Evolutionary conservation across 192 early-diverging fungal species (phyloP), one percentile per base, ranked within the genome.

Genomic region (Umbelopsis sp.): DNA sequence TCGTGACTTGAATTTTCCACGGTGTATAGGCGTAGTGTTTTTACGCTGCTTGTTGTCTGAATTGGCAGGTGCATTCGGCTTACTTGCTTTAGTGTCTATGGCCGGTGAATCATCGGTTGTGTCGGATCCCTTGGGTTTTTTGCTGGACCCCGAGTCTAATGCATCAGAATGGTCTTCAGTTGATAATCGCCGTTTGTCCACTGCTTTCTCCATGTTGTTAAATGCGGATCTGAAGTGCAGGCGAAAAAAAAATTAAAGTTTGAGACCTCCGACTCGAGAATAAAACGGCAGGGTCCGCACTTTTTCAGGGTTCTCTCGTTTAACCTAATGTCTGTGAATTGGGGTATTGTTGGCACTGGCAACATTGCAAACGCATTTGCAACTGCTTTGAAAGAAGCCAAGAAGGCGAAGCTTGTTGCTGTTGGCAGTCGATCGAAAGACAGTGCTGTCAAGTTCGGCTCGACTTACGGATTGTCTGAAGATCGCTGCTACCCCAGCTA

Each of bases 281-380:
- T 20, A 49, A 49, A 49, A 49, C 0, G 37, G 37, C 3, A 53
- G 4, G 51, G 22, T 53, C 23, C 33, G 33, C 4, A 11, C 30
- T 20, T 16, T 16, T 27, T 61, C 55, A 25, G 21, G 11, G 6
- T 18, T 27, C 55, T 35, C 30, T 33, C 55, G 25, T 15, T n/a
- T 18, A 30, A 52, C 55, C 55, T 58, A 47, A 68, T 70, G 47
- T 44, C 64, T 4, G 64, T 79, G 15, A 64, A 58, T 46, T 79
- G 77, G 77, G 77, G 77, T 51, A 79, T 79, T 49, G 25, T 72
- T 25, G 77, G 77, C n/a, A 79, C 77, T 1, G 77, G 77, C 20
- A 72, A 72, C 22, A 79, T 79, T 72, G 77, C 77, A 50, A 68
- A 74, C n/a, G 67, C 70, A 47, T 79, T 79, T 65, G 77, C 77